Evolutionary conservation across 495 filamentous ascomycete genomes (phyloP), one percentile per base, ranked within the genome.

Genomic region (Penicillium subrubescens): DNA sequence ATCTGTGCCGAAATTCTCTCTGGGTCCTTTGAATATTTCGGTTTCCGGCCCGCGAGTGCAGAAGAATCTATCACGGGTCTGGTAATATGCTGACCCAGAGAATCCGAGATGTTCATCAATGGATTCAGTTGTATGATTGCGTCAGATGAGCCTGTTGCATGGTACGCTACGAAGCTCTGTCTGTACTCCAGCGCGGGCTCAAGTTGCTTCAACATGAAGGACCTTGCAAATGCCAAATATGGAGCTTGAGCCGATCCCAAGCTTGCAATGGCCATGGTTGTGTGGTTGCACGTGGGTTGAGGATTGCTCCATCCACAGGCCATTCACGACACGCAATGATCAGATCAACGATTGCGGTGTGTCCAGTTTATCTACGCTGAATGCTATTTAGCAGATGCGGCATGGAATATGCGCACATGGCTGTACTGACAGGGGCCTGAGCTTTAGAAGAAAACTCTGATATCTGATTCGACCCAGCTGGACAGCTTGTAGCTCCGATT

Each of bases 21-120:
- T 25, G 44, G 44, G 44, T 25, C 44, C 44, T 23, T 12, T 23
- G n/a, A 14, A 41, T 5, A 11, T 23, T 19, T n/a, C 19, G 12
- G 34, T 25, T 23, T n/a, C 14, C 56, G 60, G 65, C 60, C 65
- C 65, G 60, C 41, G 50, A 59, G 35, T 17, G 37, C 15, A 12
- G 3, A 41, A 41, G 5, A 5, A 15, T 5, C 0, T 14, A 37
- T 41, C 37, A 3, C 37, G 37, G 37, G 14, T 41, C 37, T 14
- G 15, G 10, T 37, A 10, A 12, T 12, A 14, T 61, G 17, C n/a
- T 44, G n/a, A 44, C 7, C 17, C n/a, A 8, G 43, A n/a, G 3
- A 27, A 27, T 27, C 25, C 25, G 8, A 0, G 43, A 17, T 6
- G 2, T 19, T 12, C 10, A 12, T 27, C 23, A 25, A 52, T 31